phyloP scores from a whole-genome alignment of 306 rosid genomes.

The Oxytropis ochrocephala region DNA sequence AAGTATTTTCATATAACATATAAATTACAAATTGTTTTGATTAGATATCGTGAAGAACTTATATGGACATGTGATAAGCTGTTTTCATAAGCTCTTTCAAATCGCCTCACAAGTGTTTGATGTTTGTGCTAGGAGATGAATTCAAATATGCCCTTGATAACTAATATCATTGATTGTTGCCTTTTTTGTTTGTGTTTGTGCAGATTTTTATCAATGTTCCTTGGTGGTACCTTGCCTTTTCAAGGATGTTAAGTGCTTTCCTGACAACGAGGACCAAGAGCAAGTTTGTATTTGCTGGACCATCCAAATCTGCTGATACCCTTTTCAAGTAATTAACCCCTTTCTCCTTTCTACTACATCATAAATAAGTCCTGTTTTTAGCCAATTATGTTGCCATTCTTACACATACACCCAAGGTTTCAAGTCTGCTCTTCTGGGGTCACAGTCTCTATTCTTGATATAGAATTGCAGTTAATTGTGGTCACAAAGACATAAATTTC shows the following conservation, averaged over 20 bases:
- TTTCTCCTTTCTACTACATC: not conserved
- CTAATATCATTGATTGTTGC: not conserved
- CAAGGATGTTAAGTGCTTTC: conserved; percentile 64
- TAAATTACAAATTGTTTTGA: no score
- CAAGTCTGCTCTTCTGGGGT: no score
- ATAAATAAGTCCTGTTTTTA: not conserved
- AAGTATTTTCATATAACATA: no score
- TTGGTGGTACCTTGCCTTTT: conserved; percentile 88
- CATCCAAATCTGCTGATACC: conserved; percentile 72
- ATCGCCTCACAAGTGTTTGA: no score
- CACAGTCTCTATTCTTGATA: no score
- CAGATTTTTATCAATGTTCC: conserved; percentile 92
- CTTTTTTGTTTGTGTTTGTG: not conserved
- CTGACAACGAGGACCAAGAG: conserved; percentile 87
- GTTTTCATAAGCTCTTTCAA: no score
- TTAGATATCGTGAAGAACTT: no score
- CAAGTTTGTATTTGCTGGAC: conserved; percentile 86
- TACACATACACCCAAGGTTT: not conserved
- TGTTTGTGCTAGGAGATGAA: no score
- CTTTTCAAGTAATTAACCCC: conserved; percentile 47
- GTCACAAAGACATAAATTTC: no score
- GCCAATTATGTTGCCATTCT: not conserved
- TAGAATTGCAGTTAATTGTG: no score
- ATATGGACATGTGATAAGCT: no score
- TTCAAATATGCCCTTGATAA: no score